Evolutionary conservation across 805 yeast genomes (phyloP).

Genomic region (Nakazawaea wyomingensis): DNA sequence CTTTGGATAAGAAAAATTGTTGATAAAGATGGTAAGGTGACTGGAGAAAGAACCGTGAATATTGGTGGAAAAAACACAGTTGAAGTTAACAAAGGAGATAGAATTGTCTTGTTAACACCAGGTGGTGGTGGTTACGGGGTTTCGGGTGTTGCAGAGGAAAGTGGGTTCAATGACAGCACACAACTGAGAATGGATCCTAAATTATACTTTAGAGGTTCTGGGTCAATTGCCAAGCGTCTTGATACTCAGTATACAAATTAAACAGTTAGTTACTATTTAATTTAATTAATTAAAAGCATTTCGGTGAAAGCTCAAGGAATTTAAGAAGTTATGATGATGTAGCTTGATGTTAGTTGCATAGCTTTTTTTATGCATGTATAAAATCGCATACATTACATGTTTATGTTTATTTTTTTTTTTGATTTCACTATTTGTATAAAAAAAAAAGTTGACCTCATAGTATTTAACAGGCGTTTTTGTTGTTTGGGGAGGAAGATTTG

Average conservation of each 20-base stretch:
- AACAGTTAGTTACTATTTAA: too few relatives aligned
- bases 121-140: slow-evolving; percentile 84
- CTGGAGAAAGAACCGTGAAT: slow-evolving; percentile 35
- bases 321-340: too few relatives aligned
- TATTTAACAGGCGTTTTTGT: too few relatives aligned
- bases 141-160: slow-evolving; percentile 10
- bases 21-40: slow-evolving; percentile 24
- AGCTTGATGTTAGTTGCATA: too few relatives aligned
- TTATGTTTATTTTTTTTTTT: not conserved
- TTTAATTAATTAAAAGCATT: too few relatives aligned
- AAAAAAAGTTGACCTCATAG: not conserved
- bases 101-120: slow-evolving; percentile 65
- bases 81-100: slow-evolving; percentile 53
- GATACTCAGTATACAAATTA: slow-evolving; percentile 27
- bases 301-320: too few relatives aligned
- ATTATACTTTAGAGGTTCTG: slow-evolving; percentile 21
- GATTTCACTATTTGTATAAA: not conserved
- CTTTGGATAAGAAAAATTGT: slow-evolving; percentile 35
- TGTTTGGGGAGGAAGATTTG: too few relatives aligned
- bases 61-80: slow-evolving; percentile 74
- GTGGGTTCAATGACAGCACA: slow-evolving; percentile 3
- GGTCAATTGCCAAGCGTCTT: slow-evolving; percentile 26
- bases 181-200: slow-evolving; percentile 14
- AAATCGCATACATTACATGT: too few relatives aligned
- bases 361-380: too few relatives aligned